A percentile compares a stretch with the other conserved stretches of the same genome.
These are phyloP conservation scores for Suhomyces kilbournensis DNA, from an alignment of 805 yeast genomes.

Conservation along the genomic window DNA sequence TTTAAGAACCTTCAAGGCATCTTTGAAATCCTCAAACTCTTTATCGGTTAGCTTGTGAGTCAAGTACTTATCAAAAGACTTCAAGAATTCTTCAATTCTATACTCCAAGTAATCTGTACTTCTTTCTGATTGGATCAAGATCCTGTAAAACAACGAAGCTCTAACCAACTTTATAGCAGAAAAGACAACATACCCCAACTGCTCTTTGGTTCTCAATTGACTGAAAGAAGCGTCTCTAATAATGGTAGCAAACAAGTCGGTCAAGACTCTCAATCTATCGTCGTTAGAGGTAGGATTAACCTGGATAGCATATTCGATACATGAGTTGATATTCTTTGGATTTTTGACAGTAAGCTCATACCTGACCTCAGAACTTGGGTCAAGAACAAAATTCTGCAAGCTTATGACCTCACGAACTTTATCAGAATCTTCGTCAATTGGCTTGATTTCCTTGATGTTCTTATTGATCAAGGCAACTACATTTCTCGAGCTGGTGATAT, in stretches of 20 bases:
- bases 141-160: slow-evolving; percentile 67
- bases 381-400: slow-evolving; percentile 41
- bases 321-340: slow-evolving; percentile 72
- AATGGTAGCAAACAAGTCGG: slow-evolving; percentile 69
- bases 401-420: slow-evolving; percentile 15
- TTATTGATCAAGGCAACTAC: slow-evolving; percentile 41
- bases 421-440: slow-evolving; percentile 31
- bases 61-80: slow-evolving; percentile 44
- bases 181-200: slow-evolving; percentile 91
- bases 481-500: slow-evolving; percentile 50
- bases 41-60: slow-evolving; percentile 49
- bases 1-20: slow-evolving; percentile 63
- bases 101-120: slow-evolving; percentile 69
- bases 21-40: slow-evolving; percentile 67
- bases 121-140: slow-evolving; percentile 82
- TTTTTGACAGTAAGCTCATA: slow-evolving; percentile 57
- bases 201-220: slow-evolving; percentile 88
- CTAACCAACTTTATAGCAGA: slow-evolving; percentile 68
- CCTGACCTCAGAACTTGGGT: slow-evolving; percentile 38
- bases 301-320: slow-evolving; percentile 76
- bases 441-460: not conserved
- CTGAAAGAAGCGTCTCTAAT: slow-evolving; percentile 86
- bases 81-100: slow-evolving; percentile 69
- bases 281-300: slow-evolving; percentile 42
- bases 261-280: slow-evolving; percentile 40